phyloP scores from a whole-genome alignment of 495 filamentous ascomycete species.

The Penicillium coffeae region DNA sequence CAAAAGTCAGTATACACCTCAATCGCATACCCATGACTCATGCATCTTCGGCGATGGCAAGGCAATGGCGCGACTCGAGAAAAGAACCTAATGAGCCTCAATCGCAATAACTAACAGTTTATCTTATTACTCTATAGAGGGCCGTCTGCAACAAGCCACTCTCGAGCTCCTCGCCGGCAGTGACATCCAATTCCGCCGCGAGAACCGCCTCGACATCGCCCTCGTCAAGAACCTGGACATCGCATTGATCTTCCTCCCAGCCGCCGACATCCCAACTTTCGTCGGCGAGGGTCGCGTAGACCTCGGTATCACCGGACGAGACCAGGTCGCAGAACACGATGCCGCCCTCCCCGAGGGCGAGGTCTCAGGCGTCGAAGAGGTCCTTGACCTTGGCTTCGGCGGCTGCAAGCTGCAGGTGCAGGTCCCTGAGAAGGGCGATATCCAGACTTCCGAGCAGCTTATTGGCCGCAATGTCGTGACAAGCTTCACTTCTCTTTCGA shows the following conservation, averaged over 20 bases:
- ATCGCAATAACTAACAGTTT: conserved; percentile 21
- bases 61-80: conserved; percentile 2
- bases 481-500: conserved; percentile 81
- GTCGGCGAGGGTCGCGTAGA: conserved; percentile 93
- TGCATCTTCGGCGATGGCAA: conserved; percentile 1
- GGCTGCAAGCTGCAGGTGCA: conserved; percentile 91
- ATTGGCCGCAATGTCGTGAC: conserved; percentile 94
- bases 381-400: conserved; percentile 89
- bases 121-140: conserved; percentile 56
- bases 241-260: conserved; percentile 94
- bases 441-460: conserved; percentile 65
- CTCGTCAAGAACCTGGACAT: conserved; percentile 93
- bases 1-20: conserved; percentile 67
- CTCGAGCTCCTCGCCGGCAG: conserved; percentile 87
- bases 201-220: conserved; percentile 91
- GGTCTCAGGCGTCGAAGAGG: conserved; percentile 68
- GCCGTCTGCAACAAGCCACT: conserved; percentile 77
- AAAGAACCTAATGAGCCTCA: conserved; percentile 4
- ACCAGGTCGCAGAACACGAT: conserved; percentile 91
- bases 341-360: conserved; percentile 53
- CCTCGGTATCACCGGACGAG: conserved; percentile 88
- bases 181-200: conserved; percentile 93
- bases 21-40: conserved; percentile 19
- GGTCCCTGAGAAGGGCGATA: conserved; percentile 79
- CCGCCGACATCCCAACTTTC: conserved; percentile 94